Base-by-base conservation (phyloP, 495 filamentous ascomycete genomes). In the Eremomyces bilateralis region DNA sequence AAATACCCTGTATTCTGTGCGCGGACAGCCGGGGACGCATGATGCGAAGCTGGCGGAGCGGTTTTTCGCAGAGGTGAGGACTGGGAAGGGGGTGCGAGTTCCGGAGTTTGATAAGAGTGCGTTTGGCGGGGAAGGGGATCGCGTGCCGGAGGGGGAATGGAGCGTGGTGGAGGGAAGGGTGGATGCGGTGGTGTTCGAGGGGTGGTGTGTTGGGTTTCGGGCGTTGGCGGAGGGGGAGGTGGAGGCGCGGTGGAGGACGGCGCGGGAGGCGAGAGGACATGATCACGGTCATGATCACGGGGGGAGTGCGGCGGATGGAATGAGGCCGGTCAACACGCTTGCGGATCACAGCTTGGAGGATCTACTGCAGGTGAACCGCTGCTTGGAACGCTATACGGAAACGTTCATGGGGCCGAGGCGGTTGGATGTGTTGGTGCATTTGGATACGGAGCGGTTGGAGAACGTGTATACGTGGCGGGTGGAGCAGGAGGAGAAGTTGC, bases 21-120 rank as follows among this genome's bases (percentile, higher is more conserved):
- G 41, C 2, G 41, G 41, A 1, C 41, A 43, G n/a, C 41, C 41
- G n/a, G 41, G 41, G 21, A 43, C 41, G n/a, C 41, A 43, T 24
- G 41, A 43, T 18, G 41, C 38, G 21, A 15, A 34, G 25, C 32
- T 43, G 6, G 41, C 41, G 13, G 15, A 12, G 16, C 4, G 28
- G 1, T 43, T 43, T 34, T 43, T 43, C 16, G 17, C 16, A n/a
- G 4, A 31, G 12, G 4, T 39, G 16, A 39, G 19, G 20, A 15
- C 8, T 2, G 36, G 21, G n/a, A 34, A 21, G 4, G 36, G 30
- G 3, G 1, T 44, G 3, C 29, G 15, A 25, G 37, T 44, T 19
- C 42, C 42, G 16, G 38, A 29, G 12, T 44, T 44, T 21, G 42
- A 44, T 31, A 44, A 44, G 33, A 44, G 42, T 27, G 31, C 30